Base-by-base conservation (phyloP, 768 basidiomycete genomes). In the Boletus reticulatus region DNA sequence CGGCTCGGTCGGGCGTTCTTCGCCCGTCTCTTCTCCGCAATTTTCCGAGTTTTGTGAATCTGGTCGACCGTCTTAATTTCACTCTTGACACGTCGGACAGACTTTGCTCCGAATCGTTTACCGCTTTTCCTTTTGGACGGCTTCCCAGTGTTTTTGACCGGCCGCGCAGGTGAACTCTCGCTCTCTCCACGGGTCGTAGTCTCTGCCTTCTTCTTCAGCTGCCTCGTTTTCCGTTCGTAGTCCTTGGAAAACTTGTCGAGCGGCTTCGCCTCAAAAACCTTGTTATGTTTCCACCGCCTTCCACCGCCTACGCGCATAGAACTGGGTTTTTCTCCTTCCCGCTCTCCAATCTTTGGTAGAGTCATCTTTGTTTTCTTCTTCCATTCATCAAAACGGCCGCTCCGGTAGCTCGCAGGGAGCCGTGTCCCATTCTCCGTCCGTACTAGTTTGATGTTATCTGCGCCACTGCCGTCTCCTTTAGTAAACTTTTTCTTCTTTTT, bases 321-420 rank as follows among this genome's bases (percentile, higher is more conserved):
- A 41, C 67, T 62, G 29, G 68, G 65, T 10, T 59, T 59, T 31
- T 78, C 78, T 45, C 78, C 75, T 70, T 96, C 94, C 4, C 74
- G 78, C 67, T 97, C 94, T 19, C 95, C 95, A n/a, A 89, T 78
- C 55, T 81, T 81, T 0, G 94, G 94, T 36, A 98, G 70, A 56
- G 74, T 79, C n/a, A 84, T 74, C 38, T 82, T 85, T 48, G 79
- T 84, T 72, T 90, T 92, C 57, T 82, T 78, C 71, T 88, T 90
- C 97, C 97, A 99, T 69, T 96, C 94, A 53, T 96, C 92, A 70
- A 92, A 99, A 16, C 92, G 84, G 12, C 97, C 97, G 62, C 89
- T 93, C 50, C 90, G 87, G 73, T 94, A 99, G 11, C 87, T 87
- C 4, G 94, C 94, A 4, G 97, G 96, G 19, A 99, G 78, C 46